Conservation (phyloP, 257 asterid genomes). For the Nicotiana obtusifolia region DNA sequence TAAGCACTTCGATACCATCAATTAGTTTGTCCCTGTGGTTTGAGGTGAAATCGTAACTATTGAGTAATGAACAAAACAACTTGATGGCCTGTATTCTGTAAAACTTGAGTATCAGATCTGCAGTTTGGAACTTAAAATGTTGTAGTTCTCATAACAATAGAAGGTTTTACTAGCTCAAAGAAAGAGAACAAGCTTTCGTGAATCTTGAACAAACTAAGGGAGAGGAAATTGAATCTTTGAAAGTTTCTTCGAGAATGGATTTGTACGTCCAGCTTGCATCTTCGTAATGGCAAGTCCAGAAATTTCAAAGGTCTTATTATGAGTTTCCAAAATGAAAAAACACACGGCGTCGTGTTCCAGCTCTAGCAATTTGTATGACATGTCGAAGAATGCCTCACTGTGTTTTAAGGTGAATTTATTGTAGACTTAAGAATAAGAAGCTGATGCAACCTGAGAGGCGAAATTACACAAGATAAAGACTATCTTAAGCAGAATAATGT, state of each 20-base stretch:
- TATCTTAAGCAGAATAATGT: neutral
- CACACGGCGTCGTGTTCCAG: neutral
- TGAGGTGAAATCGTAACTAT: neutral
- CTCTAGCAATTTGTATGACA: neutral
- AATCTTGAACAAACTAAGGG: too few species aligned
- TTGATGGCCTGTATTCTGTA: neutral
- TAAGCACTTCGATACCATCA: too few species aligned
- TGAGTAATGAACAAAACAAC: too few species aligned
- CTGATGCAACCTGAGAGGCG: neutral
- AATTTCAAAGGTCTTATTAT: neutral
- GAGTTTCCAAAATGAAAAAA: neutral
- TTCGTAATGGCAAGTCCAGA: neutral
- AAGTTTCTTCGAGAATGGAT: too few species aligned
- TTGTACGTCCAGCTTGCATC: too few species aligned
- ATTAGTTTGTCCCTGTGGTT: neutral
- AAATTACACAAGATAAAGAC: neutral
- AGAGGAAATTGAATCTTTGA: too few species aligned
- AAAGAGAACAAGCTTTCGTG: neutral
- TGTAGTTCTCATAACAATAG: neutral
- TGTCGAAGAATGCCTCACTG: neutral
- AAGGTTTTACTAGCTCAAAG: neutral
- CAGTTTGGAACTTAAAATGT: neutral
- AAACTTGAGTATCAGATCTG: neutral
- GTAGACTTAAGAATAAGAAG: neutral
- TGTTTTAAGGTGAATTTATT: neutral